These are phyloP conservation scores for Metarhizium sp. DNA, from an alignment of 2,329 filamentous ascomycete species.

Conservation along the genomic window DNA sequence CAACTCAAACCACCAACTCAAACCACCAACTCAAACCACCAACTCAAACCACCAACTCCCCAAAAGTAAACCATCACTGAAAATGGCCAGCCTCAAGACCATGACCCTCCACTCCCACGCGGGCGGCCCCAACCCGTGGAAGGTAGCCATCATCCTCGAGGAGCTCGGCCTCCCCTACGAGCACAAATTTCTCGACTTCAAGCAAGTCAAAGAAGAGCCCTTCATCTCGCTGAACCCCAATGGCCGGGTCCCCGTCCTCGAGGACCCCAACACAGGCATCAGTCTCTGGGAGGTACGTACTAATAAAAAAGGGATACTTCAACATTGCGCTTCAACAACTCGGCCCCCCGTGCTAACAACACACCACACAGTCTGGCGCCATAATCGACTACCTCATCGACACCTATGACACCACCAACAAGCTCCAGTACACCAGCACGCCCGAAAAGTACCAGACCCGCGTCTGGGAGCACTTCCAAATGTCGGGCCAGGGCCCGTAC, in stretches of 20 bases:
- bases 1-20: too few species aligned
- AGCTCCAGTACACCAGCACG: constrained; percentile 6
- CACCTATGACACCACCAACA: constrained; percentile 12
- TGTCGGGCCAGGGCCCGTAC: constrained; percentile 20
- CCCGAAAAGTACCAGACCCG: constrained; percentile 10
- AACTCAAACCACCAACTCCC: too few species aligned
- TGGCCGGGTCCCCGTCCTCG: constrained; percentile 11
- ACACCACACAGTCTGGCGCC: constrained; percentile 10
- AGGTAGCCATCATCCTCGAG: constrained; percentile 15
- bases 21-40: too few species aligned
- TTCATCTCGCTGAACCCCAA: constrained; percentile 15
- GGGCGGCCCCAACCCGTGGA: constrained; percentile 9
- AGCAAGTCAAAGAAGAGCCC: constrained; percentile 13
- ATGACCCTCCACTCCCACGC: constrained; percentile 3
- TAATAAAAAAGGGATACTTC: neutral
- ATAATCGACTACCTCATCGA: constrained; percentile 17
- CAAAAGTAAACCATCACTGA: neutral
- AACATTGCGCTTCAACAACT: neutral
- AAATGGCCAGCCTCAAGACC: constrained; percentile 3
- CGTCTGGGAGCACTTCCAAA: constrained; percentile 13
- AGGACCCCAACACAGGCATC: constrained; percentile 14
- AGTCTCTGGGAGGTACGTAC: constrained; percentile 11
- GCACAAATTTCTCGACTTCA: constrained; percentile 9
- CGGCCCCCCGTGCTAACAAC: neutral
- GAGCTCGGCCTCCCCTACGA: constrained; percentile 16